Evolutionary conservation across 2,329 filamentous ascomycete species (phyloP).

Genomic region (Tolypocladium guangdongense): DNA sequence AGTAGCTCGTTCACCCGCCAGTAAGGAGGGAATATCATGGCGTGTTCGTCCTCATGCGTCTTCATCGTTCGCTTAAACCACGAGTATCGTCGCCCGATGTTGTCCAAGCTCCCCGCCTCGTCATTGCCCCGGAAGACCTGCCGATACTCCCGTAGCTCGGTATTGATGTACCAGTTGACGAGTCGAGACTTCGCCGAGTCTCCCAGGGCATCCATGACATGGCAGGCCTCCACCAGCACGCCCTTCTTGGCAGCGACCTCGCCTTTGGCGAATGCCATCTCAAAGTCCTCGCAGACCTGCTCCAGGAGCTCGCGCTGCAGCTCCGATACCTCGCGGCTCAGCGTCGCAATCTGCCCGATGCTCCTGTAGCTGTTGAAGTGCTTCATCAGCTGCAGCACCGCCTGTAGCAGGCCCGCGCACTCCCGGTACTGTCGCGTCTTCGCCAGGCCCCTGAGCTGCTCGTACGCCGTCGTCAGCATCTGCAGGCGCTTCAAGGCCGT

Average conservation of each 20-base stretch:
- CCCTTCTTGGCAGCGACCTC: slow-evolving; percentile 62
- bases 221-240: slow-evolving; percentile 74
- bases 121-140: slow-evolving; percentile 95
- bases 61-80: slow-evolving; percentile 97
- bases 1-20: slow-evolving; percentile 90
- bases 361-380: slow-evolving; percentile 98
- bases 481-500: slow-evolving; percentile 92
- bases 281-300: slow-evolving; percentile 98
- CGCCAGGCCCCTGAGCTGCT: slow-evolving; percentile 76
- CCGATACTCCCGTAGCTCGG: slow-evolving; percentile 86
- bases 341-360: slow-evolving; percentile 91
- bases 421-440: slow-evolving; percentile 87
- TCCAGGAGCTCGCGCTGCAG: slow-evolving; percentile 86
- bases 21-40: slow-evolving; percentile 69
- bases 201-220: slow-evolving; percentile 89
- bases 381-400: slow-evolving; percentile 93
- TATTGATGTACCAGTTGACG: slow-evolving; percentile 97
- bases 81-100: slow-evolving; percentile 86
- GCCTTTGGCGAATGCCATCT: slow-evolving; percentile 82
- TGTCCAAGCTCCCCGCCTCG: slow-evolving; percentile 91
- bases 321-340: slow-evolving; percentile 87
- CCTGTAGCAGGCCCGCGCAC: slow-evolving; percentile 85
- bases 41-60: slow-evolving; percentile 89
- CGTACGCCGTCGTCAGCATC: slow-evolving; percentile 99
- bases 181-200: slow-evolving; percentile 74